A percentile compares a stretch with the other conserved stretches of the same genome.
Evolutionary conservation across 441 rosid species (phyloP).

Genomic region (Pelargonium citronellum): DNA sequence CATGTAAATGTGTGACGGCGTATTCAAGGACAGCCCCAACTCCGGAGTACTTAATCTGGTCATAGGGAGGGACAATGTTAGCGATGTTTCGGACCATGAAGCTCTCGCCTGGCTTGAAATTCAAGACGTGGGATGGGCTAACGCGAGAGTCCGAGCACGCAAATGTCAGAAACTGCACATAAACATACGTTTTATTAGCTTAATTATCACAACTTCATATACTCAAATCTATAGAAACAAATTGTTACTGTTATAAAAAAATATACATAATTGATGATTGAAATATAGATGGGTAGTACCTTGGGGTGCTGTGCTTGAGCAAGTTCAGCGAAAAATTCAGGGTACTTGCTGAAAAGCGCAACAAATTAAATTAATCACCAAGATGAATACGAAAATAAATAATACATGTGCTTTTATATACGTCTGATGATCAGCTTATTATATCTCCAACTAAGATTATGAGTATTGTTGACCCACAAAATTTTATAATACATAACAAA

Average conservation of each 20-base stretch:
- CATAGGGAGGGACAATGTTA: slow-evolving; percentile 88
- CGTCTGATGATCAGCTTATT: no score
- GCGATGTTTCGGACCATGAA: slow-evolving; percentile 89
- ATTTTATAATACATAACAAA: no score
- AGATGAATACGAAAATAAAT: no score
- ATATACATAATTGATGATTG: no score
- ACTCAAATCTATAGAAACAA: no score
- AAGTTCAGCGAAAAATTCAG: slow-evolving; percentile 48
- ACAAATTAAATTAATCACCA: no score
- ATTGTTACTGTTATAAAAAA: no score
- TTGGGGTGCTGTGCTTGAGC: slow-evolving; percentile 78
- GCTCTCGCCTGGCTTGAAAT: slow-evolving; percentile 94
- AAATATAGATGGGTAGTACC: slow-evolving; percentile 14
- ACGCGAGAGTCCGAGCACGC: slow-evolving; percentile 98
- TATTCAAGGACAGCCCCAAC: slow-evolving; percentile 95
- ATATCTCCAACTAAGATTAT: no score
- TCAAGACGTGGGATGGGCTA: slow-evolving; percentile 83
- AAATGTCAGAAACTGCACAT: slow-evolving; percentile 77
- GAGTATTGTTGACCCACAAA: no score
- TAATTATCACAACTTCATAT: no score
- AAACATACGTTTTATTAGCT: no score
- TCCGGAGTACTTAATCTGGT: slow-evolving; percentile 76
- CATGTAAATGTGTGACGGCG: slow-evolving; percentile 89
- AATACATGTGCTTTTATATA: no score
- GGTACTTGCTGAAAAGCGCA: slow-evolving; percentile 49